A percentile compares a stretch with the other conserved stretches of the same genome.
These are phyloP conservation scores for Oemleria cerasiformis DNA, from an alignment of 306 rosid genomes.

Conservation along the genomic window DNA sequence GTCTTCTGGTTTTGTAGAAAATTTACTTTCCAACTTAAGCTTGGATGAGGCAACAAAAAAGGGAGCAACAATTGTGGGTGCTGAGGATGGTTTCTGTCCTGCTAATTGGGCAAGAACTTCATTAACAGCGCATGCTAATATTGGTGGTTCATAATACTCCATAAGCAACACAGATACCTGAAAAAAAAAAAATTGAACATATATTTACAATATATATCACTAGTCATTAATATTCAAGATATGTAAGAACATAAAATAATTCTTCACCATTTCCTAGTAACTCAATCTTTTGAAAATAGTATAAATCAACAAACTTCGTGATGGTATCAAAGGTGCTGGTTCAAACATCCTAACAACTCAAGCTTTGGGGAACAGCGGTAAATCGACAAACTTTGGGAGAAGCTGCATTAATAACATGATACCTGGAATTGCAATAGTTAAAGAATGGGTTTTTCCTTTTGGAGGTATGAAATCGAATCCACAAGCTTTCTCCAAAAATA, in stretches of 20 bases:
- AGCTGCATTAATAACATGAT: neutral
- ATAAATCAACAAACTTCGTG: neutral
- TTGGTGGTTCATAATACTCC: constrained; percentile 66
- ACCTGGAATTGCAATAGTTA: no score
- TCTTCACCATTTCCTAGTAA: neutral
- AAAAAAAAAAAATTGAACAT: constrained; percentile 5
- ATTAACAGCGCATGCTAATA: constrained; percentile 65
- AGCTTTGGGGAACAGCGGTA: neutral
- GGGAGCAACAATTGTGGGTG: constrained; percentile 59
- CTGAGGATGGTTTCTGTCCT: constrained; percentile 33
- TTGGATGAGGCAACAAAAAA: constrained; percentile 52
- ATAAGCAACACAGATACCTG: constrained; percentile 68
- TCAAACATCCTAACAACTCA: neutral
- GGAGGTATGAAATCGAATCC: neutral
- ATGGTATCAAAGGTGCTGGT: neutral
- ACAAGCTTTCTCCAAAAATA: neutral
- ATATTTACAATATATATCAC: neutral
- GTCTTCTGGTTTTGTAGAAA: constrained; percentile 26
- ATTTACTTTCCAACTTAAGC: constrained; percentile 50
- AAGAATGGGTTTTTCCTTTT: neutral
- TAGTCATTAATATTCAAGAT: neutral
- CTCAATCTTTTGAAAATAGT: neutral
- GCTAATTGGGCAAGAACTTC: constrained; percentile 57
- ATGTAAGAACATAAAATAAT: neutral
- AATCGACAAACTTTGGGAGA: neutral